Conservation (phyloP, 805 yeast species). For the Metschnikowia orientalis region DNA sequence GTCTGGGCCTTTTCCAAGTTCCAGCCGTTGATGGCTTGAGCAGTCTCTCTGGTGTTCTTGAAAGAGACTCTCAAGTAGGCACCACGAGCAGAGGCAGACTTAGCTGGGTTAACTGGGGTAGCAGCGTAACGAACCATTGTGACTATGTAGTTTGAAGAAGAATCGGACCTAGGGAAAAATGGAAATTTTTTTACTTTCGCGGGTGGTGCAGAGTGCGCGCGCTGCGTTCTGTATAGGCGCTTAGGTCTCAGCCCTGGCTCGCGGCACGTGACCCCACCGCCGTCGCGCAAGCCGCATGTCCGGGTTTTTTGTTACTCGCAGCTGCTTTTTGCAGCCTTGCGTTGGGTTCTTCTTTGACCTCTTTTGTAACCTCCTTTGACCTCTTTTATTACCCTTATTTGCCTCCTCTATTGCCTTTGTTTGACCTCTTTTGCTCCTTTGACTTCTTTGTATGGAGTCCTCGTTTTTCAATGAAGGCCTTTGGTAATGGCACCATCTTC, state of each 20-base stretch:
- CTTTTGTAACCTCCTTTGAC: not conserved
- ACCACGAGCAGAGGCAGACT: conserved; percentile 99
- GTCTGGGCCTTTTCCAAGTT: conserved; percentile 90
- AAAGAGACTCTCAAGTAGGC: conserved; percentile 97
- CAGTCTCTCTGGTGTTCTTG: conserved; percentile 99
- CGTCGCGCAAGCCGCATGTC: not conserved
- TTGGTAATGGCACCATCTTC: too few species aligned
- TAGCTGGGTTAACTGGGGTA: conserved; percentile 98
- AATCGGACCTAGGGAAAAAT: conserved; percentile 5
- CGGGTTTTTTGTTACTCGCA: too few species aligned
- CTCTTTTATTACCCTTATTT: not conserved
- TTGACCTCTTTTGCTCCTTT: not conserved
- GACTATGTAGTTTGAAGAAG: conserved; percentile 16
- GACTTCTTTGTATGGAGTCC: not conserved
- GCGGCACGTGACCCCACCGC: conserved; percentile 14
- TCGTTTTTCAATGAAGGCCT: too few species aligned
- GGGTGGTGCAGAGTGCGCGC: conserved; percentile 6
- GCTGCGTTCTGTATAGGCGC: conserved; percentile 1
- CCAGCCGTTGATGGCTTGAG: conserved; percentile 98
- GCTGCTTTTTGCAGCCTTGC: too few species aligned
- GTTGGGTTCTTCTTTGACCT: not conserved
- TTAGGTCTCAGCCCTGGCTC: conserved; percentile 13
- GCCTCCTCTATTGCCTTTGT: not conserved
- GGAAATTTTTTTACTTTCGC: conserved; percentile 6
- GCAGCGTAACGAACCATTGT: conserved; percentile 99